Base-by-base conservation (phyloP, 306 rosid genomes). In the Nissolia schottii region DNA sequence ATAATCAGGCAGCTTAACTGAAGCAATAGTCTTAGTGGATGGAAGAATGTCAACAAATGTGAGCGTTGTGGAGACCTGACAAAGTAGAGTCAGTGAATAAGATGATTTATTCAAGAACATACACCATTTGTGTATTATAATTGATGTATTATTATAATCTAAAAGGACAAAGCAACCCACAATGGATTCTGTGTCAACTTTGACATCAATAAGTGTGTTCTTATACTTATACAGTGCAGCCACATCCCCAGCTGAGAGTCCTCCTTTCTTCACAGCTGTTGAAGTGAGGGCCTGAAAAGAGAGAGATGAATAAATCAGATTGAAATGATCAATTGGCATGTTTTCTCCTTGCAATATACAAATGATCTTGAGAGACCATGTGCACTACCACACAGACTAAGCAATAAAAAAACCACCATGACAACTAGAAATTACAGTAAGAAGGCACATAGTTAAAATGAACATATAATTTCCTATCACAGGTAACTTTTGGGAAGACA, bases 251-350 rank as follows among this genome's bases (percentile, higher is more conserved):
- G 79, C 72, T 64, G 97, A 95, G 65, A 89, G 86, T 76, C 90
- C 93, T 73, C 93, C 96, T 80, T 86, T 95, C 89, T 89, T 95
- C 78, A 88, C 84, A 19, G 99, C 93, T 27, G 96, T 85, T 66
- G 99, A 91, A 49, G 99, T 91, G 37, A 95, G 90, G 49, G 91
- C 92, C 99, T 93, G 79, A 31, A 82, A 49, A 68, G 53, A 51
- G 53, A 32, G 64, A 19, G 25, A 59, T 7, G 14, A 16, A 43
- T 31, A 53, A 76, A 71, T 66, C 70, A 60, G 8, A 53, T 41
- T 49, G 23, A 53, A 64, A 66, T 31, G 61, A 68, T 68, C 43
- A 32, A 19, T 50, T 49, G 58, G 53, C 27, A 78, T 56, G 55
- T 24, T 60, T 23, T 54, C 45, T 72, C 43, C 51, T 10, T 24